phyloP scores from a whole-genome alignment of 805 yeast genomes.

The Zygosaccharomyces gambellarensis region DNA sequence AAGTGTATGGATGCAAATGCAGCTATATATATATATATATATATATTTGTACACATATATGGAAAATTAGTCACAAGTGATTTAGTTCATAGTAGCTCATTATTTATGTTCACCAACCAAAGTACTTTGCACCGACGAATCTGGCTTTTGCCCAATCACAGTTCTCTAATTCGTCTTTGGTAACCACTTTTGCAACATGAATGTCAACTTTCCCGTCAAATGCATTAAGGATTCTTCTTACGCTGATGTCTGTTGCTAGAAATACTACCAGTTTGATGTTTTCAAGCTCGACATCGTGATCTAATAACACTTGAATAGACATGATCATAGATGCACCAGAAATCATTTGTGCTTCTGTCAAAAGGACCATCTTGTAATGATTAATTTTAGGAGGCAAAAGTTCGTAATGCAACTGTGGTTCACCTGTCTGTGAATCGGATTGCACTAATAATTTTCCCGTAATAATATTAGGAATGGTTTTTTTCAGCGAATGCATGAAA shows the following conservation, averaged over 20 bases:
- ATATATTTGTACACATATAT: not conserved
- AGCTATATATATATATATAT: not conserved
- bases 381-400: conserved; percentile 50
- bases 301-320: conserved; percentile 85
- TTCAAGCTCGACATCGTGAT: conserved; percentile 61
- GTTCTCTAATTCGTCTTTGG: conserved; percentile 41
- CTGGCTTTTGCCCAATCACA: conserved; percentile 57
- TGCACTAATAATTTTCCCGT: conserved; percentile 84
- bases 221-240: conserved; percentile 66
- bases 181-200: conserved; percentile 63
- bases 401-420: conserved; percentile 86
- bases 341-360: conserved; percentile 82
- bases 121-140: conserved; percentile 71
- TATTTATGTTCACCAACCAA: conserved; percentile 44
- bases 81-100: not conserved
- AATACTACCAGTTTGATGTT: conserved; percentile 68
- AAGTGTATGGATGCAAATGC: not conserved
- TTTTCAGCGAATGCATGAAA: conserved; percentile 72
- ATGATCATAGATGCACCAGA: conserved; percentile 92
- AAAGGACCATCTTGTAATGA: conserved; percentile 43
- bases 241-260: conserved; percentile 73
- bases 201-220: conserved; percentile 60
- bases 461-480: conserved; percentile 69
- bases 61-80: not conserved
- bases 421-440: conserved; percentile 85